Evolutionary conservation across 1,284 basidiomycete genomes (phyloP).

Genomic region (Fomitopsis pinicola): DNA sequence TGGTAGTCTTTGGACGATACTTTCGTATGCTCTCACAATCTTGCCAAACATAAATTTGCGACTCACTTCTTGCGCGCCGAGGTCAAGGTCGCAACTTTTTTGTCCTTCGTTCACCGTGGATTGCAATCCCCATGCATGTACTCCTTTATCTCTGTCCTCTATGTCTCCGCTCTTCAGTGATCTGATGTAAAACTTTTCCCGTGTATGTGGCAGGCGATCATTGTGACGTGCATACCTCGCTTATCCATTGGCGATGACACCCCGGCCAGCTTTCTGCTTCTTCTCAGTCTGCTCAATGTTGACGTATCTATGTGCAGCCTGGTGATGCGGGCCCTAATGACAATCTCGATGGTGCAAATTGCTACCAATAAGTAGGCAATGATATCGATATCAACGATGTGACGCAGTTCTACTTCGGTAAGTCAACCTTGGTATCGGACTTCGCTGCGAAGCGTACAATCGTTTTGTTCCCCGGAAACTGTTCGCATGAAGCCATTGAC

Average conservation of each 20-base stretch:
- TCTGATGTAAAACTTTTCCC: neutral
- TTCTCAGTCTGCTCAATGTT: neutral
- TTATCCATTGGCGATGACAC: too few relatives aligned
- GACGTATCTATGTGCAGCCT: neutral
- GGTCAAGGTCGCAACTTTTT: neutral
- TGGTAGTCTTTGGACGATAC: neutral
- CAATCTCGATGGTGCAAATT: neutral
- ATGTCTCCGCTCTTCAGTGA: neutral
- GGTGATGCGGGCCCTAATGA: neutral
- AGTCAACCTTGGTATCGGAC: too few relatives aligned
- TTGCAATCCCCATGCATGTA: neutral
- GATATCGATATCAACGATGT: neutral
- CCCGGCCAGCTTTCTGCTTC: neutral
- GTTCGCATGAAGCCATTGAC: too few relatives aligned
- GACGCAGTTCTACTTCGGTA: too few relatives aligned
- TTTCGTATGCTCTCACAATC: constrained; percentile 1
- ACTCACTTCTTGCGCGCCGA: neutral
- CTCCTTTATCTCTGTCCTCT: neutral
- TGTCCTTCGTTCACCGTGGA: neutral
- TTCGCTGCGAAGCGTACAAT: too few relatives aligned
- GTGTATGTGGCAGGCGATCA: neutral
- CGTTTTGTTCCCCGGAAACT: too few relatives aligned
- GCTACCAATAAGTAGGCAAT: neutral
- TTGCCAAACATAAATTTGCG: neutral
- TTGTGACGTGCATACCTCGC: neutral